These are phyloP conservation scores for Raffaelea arxii DNA, from an alignment of 2,329 filamentous ascomycete genomes.

Conservation along the genomic window DNA sequence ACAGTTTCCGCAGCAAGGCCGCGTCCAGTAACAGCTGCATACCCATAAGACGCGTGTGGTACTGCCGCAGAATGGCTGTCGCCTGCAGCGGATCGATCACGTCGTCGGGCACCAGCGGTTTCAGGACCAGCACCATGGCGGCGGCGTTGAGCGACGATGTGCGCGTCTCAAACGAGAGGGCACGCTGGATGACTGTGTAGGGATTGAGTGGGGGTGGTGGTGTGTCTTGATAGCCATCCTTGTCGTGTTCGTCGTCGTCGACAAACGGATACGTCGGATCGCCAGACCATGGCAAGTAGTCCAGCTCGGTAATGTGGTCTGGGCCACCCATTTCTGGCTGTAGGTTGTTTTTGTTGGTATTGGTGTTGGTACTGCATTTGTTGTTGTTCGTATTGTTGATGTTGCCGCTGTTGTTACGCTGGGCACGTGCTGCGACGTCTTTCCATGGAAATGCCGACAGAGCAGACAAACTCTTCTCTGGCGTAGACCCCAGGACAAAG, in stretches of 20 bases:
- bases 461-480: no score
- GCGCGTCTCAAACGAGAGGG: conserved; percentile 45
- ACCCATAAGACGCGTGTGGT: conserved; percentile 48
- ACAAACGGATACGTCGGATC: conserved; percentile 46
- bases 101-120: conserved; percentile 43
- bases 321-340: no score
- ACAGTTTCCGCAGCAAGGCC: conserved; percentile 50
- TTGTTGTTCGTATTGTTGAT: no score
- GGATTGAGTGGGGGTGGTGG: no score
- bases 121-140: conserved; percentile 50
- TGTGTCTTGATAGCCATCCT: conserved; percentile 1
- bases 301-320: conserved; percentile 40
- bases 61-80: conserved; percentile 45
- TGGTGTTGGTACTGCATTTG: no score
- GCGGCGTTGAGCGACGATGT: conserved; percentile 50
- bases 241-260: conserved; percentile 5
- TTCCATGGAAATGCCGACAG: no score
- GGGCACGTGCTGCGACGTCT: no score
- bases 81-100: conserved; percentile 48
- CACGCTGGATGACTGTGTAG: conserved; percentile 40
- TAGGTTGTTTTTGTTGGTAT: no score
- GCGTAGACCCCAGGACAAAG: no score
- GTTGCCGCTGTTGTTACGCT: no score
- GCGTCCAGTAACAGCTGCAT: conserved; percentile 53
- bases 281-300: conserved; percentile 49